Evolutionary conservation across 768 basidiomycete species (phyloP).

Genomic region (Daedalea quercina): DNA sequence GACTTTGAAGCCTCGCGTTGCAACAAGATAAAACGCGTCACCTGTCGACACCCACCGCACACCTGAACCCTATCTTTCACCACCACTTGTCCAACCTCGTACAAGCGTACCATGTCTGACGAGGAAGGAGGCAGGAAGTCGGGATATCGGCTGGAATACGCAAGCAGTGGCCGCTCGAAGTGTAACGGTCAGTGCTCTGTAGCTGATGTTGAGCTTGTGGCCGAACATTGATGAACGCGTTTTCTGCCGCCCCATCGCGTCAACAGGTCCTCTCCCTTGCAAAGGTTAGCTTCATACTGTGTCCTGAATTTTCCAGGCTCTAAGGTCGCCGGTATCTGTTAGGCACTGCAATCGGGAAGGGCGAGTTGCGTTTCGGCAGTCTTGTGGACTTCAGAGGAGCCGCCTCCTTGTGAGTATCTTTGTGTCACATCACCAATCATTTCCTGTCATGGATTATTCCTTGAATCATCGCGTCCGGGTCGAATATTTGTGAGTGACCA

Average conservation of each 20-base stretch:
- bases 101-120: conserved; percentile 28
- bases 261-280: conserved; percentile 72
- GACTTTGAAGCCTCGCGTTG: conserved; percentile 27
- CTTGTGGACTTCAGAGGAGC: conserved; percentile 70
- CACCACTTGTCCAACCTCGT: conserved; percentile 4
- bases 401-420: conserved; percentile 51
- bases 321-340: conserved; percentile 24
- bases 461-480: not conserved
- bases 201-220: conserved; percentile 17
- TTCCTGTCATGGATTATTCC: conserved; percentile 2
- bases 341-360: conserved; percentile 66
- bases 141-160: conserved; percentile 79
- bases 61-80: conserved; percentile 17
- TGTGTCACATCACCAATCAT: conserved; percentile 1
- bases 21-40: conserved; percentile 20
- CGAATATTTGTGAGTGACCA: too few relatives aligned
- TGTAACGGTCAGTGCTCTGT: conserved; percentile 59
- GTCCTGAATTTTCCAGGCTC: conserved; percentile 2
- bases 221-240: conserved; percentile 17
- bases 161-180: conserved; percentile 57
- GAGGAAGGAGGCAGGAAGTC: conserved; percentile 36
- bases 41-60: conserved; percentile 10
- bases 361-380: conserved; percentile 63
- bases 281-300: conserved; percentile 35
- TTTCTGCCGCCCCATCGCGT: conserved; percentile 21